Evolutionary conservation across 139 green algal genomes (phyloP), one percentile per base, ranked within the genome.

Genomic region (Micromonas commoda): DNA sequence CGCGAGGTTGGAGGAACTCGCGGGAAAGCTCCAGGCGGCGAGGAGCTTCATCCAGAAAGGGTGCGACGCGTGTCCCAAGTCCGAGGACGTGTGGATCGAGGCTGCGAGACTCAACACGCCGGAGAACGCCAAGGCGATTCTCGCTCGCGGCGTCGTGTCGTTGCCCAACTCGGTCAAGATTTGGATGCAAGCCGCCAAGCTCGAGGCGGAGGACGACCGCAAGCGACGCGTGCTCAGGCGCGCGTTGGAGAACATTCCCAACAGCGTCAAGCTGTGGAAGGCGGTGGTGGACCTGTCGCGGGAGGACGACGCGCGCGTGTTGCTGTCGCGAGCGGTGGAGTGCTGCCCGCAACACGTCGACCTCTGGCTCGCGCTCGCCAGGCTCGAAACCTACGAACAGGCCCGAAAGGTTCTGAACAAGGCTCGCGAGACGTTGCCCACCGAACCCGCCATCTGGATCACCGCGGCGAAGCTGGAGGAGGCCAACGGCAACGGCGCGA

Each of bases 41-140:
- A 83, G 90, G 45, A 77, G 68, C 35, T 84, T 96, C 54, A 85
- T 92, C 64, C 85, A 90, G 76, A 90, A 94, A 83, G 95, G 93
- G 6, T 97, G 91, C 79, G 93, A 98, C 79, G 80, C 89, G 77
- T 99, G 95, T 82, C 93, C 95, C 35, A 89, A 85, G 79, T 93
- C 79, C 77, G 95, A 99, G 71, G 96, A 99, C 78, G 92, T 99
- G 26, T 99, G 96, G 96, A 87, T 99, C 80, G 95, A 99, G 86
- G 89, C 92, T 21, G 89, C 90, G 2, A 88, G 95, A 16, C 83
- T 99, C 84, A 88, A 96, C 75, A 85, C 80, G 38, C 82, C 82
- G 32, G 85, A 91, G 51, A 86, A 84, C 28, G 90, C 88, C 54
- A 95, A 96, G 82, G 88, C 89, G 3, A 86, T 98, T 70, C 86